These are phyloP conservation scores for Populus tomentosa DNA, from an alignment of 441 rosid species.

Conservation along the genomic window DNA sequence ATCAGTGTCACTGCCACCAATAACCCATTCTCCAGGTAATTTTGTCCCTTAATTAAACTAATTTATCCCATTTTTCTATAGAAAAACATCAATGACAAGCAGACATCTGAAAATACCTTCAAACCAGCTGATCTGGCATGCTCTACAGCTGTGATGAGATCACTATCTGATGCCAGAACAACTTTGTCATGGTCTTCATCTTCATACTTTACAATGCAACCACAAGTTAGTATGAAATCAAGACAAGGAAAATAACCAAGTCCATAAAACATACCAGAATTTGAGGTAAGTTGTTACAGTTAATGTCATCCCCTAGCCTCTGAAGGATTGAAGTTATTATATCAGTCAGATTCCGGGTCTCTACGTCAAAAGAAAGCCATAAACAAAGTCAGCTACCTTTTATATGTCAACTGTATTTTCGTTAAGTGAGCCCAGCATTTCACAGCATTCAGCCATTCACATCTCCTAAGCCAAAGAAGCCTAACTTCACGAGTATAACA, in stretches of 20 bases:
- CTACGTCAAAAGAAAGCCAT: conserved; percentile 32
- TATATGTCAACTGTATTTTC: not conserved
- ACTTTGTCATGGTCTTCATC: conserved; percentile 96
- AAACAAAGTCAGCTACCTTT: conserved; percentile 13
- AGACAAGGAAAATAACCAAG: not conserved
- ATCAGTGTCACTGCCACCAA: not conserved
- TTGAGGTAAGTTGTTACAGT: conserved; percentile 71
- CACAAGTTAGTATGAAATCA: conserved; percentile 14
- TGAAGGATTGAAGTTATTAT: conserved; percentile 76
- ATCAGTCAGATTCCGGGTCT: conserved; percentile 71
- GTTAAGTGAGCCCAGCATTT: not conserved
- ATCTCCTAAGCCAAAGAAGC: not conserved
- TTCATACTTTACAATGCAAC: conserved; percentile 57
- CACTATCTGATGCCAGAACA: conserved; percentile 77
- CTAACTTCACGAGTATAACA: not conserved
- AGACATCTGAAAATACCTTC: conserved; percentile 49
- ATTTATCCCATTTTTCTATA: not conserved
- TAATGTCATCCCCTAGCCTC: conserved; percentile 81
- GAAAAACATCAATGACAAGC: not conserved
- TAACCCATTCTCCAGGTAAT: not conserved
- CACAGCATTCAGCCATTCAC: not conserved
- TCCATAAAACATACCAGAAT: conserved; percentile 54
- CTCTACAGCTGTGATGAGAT: conserved; percentile 78
- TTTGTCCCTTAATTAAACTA: not conserved
- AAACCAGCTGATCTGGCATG: conserved; percentile 80